Percentiles rank a stretch among this genome's conserved stretches.
These are phyloP conservation scores for Backusella luteola DNA, from an alignment of 192 early-diverging fungal genomes.

Conservation along the genomic window DNA sequence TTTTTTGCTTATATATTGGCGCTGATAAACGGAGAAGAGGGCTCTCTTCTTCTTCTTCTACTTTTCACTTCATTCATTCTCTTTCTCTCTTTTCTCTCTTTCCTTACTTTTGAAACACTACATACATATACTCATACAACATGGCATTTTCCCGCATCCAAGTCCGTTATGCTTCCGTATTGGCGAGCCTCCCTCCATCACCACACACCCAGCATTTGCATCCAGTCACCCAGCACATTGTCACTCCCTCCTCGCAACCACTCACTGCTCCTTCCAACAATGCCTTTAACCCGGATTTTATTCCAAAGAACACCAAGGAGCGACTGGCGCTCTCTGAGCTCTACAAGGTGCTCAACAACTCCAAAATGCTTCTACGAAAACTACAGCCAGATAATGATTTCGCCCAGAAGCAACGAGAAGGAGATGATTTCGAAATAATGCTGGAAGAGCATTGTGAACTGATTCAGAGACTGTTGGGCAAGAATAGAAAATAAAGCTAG, in stretches of 20 bases:
- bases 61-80: neutral
- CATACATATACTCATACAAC: neutral
- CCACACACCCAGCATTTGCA: neutral
- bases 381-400: conserved; percentile 3
- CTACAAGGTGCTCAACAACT: conserved; percentile 12
- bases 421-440: neutral
- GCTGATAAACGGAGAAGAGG: too few relatives aligned
- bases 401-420: neutral
- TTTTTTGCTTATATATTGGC: too few relatives aligned
- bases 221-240: conserved; percentile 10
- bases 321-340: conserved; percentile 17
- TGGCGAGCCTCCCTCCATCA: conserved; percentile 7
- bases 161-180: conserved; percentile 24
- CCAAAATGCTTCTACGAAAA: neutral
- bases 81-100: neutral
- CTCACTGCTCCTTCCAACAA: conserved; percentile 34
- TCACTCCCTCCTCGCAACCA: conserved; percentile 25
- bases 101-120: neutral
- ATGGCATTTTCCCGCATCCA: neutral
- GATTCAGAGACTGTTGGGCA: neutral
- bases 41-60: too few relatives aligned
- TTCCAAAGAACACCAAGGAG: conserved; percentile 24
- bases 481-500: neutral
- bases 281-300: conserved; percentile 28
- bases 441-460: neutral